A percentile compares a stretch with the other conserved stretches of the same genome.
phyloP scores from a whole-genome alignment of 1,284 basidiomycete genomes.

The Trichosporon sp. region DNA sequence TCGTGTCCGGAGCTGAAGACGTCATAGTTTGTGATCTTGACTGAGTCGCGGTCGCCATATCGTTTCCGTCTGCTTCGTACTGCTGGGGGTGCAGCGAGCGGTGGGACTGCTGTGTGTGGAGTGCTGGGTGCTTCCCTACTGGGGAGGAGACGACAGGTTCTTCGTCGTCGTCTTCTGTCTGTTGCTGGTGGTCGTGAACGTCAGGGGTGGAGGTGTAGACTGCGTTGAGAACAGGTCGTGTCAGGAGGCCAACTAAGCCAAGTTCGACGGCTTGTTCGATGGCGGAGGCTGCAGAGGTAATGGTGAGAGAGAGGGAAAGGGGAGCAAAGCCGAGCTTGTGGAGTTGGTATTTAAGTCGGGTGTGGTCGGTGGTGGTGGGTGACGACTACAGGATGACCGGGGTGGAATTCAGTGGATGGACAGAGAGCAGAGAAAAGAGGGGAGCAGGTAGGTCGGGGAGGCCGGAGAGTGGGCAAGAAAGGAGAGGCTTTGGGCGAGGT shows the following conservation, averaged over 20 bases:
- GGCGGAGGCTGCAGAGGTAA: slow-evolving; percentile 30
- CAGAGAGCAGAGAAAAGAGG: background rate
- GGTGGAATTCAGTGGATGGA: slow-evolving; percentile 10
- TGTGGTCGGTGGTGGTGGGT: background rate
- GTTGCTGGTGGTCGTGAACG: slow-evolving; percentile 9
- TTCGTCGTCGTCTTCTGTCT: slow-evolving; percentile 15
- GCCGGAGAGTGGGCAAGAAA: background rate
- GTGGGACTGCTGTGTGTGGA: slow-evolving; percentile 15
- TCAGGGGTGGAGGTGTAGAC: slow-evolving; percentile 41
- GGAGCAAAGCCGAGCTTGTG: background rate
- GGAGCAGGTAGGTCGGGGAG: slow-evolving; percentile 2
- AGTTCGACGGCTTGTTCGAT: slow-evolving; percentile 49
- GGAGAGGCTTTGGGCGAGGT: background rate
- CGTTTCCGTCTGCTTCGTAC: background rate
- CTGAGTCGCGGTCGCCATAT: slow-evolving; percentile 18
- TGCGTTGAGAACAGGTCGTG: slow-evolving; percentile 53
- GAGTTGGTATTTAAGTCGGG: slow-evolving; percentile 2
- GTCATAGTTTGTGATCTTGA: background rate
- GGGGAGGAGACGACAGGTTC: slow-evolving; percentile 11
- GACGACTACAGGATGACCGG: background rate
- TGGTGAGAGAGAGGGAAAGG: slow-evolving; percentile 18
- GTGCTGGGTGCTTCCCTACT: background rate
- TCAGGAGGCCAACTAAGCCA: slow-evolving; percentile 53
- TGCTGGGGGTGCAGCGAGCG: slow-evolving; percentile 2
- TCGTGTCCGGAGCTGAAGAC: background rate